Conservation (phyloP, 345 rosid species). For the Eucalyptus shirleyi region DNA sequence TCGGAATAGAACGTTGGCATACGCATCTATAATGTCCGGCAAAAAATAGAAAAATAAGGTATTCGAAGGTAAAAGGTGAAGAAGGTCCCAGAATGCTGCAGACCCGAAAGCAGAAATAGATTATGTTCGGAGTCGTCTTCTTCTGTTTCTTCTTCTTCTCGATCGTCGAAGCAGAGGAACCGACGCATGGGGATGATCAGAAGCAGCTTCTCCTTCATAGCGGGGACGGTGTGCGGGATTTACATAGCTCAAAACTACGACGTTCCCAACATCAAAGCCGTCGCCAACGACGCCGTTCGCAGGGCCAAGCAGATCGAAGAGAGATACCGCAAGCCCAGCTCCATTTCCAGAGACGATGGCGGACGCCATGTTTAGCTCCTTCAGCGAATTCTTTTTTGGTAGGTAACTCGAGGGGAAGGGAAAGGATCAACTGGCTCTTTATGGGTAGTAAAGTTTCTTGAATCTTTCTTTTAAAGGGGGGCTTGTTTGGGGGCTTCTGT, state of each 20-base stretch:
- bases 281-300: constrained; percentile 24
- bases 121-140: neutral
- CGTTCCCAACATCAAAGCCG: constrained; percentile 66
- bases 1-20: too few relatives aligned
- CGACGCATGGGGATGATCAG: constrained; percentile 47
- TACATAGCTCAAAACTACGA: constrained; percentile 80
- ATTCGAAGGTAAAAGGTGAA: neutral
- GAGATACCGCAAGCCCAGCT: constrained; percentile 51
- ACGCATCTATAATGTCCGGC: neutral
- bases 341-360: constrained; percentile 21
- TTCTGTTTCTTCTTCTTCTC: neutral
- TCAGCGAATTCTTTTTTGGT: neutral
- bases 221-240: constrained; percentile 61
- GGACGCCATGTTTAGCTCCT: neutral
- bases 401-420: neutral
- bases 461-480: neutral
- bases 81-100: neutral
- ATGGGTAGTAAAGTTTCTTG: neutral
- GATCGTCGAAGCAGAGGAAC: neutral
- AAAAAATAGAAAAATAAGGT: neutral
- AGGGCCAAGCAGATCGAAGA: constrained; percentile 50
- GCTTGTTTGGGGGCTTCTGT: neutral
- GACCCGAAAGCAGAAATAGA: neutral
- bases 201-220: constrained; percentile 51
- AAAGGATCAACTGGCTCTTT: neutral